phyloP scores from a whole-genome alignment of 1,139 yeast species.

The Saccharomyces hybrid region DNA sequence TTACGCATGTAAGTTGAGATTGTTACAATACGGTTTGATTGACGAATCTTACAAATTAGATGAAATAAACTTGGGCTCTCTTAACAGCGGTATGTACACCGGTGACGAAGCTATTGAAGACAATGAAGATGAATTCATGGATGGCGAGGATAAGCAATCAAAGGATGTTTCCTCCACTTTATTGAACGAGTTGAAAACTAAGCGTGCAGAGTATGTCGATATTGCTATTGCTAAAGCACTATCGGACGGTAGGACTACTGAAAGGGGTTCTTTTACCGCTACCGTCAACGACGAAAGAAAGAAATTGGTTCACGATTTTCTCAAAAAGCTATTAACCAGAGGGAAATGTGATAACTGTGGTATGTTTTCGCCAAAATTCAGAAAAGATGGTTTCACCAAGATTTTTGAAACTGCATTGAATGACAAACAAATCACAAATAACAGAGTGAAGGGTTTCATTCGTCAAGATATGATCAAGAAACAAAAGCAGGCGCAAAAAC shows the following conservation, averaged over 20 bases:
- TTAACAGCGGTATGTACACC: conserved; percentile 32
- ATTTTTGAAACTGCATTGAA: conserved; percentile 80
- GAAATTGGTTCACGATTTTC: conserved; percentile 62
- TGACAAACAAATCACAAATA: conserved; percentile 73
- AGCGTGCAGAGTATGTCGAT: conserved; percentile 66
- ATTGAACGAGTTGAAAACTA: conserved; percentile 41
- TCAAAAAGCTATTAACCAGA: conserved; percentile 62
- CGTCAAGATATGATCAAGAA: conserved; percentile 65
- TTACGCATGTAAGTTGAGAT: conserved; percentile 66
- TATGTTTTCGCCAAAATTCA: conserved; percentile 85
- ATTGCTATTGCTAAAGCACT: conserved; percentile 66
- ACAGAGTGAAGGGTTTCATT: conserved; percentile 69
- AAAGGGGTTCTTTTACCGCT: conserved; percentile 67
- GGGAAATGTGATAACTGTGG: conserved; percentile 93
- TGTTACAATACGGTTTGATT: conserved; percentile 82
- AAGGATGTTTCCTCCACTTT: conserved; percentile 38
- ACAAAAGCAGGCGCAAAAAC: conserved; percentile 22
- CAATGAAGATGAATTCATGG: conserved; percentile 9
- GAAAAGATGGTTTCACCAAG: conserved; percentile 92
- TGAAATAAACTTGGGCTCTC: conserved; percentile 40
- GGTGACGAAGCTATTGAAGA: conserved; percentile 35
- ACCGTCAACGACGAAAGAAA: conserved; percentile 86
- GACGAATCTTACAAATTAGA: conserved; percentile 72
- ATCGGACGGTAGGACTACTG: conserved; percentile 64
- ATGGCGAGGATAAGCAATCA: conserved; percentile 28